These are phyloP conservation scores for Juglanconis sp. DNA, from an alignment of 2,329 filamentous ascomycete species.

Conservation along the genomic window DNA sequence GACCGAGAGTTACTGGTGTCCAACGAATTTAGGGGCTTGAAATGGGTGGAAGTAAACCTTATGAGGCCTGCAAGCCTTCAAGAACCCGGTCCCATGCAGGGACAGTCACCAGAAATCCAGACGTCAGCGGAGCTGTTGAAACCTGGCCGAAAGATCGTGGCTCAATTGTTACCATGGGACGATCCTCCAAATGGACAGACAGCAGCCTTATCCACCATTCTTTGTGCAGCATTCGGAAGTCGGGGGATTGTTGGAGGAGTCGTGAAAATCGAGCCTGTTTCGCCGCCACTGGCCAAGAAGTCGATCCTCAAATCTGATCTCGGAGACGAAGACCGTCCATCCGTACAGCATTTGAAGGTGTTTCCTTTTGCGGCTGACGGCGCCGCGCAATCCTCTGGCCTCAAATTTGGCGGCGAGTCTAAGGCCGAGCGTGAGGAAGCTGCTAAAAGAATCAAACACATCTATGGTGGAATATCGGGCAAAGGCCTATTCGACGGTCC, in stretches of 20 bases:
- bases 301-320: slow-evolving; percentile 43
- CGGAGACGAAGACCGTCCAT: slow-evolving; percentile 31
- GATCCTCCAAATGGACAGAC: slow-evolving; percentile 82
- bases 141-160: slow-evolving; percentile 68
- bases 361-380: slow-evolving; percentile 68
- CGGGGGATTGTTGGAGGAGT: slow-evolving; percentile 78
- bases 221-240: slow-evolving; percentile 72
- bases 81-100: slow-evolving; percentile 64
- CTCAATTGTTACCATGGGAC: slow-evolving; percentile 74
- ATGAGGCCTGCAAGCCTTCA: slow-evolving; percentile 77
- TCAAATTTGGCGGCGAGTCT: slow-evolving; percentile 86
- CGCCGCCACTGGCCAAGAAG: slow-evolving; percentile 65
- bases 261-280: slow-evolving; percentile 80
- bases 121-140: slow-evolving; percentile 47
- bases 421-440: slow-evolving; percentile 79
- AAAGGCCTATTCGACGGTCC: slow-evolving; percentile 76
- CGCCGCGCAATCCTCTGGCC: slow-evolving; percentile 57
- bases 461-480: slow-evolving; percentile 59
- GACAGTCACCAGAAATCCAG: slow-evolving; percentile 66
- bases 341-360: slow-evolving; percentile 62
- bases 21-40: slow-evolving; percentile 71
- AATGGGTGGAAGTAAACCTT: slow-evolving; percentile 80
- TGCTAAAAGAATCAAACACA: slow-evolving; percentile 65
- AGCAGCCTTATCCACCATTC: slow-evolving; percentile 70
- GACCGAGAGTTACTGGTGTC: slow-evolving; percentile 72